A percentile compares a stretch with the other conserved stretches of the same genome.
These are phyloP conservation scores for Pelargonium nanum DNA, from an alignment of 345 rosid genomes.

Conservation along the genomic window DNA sequence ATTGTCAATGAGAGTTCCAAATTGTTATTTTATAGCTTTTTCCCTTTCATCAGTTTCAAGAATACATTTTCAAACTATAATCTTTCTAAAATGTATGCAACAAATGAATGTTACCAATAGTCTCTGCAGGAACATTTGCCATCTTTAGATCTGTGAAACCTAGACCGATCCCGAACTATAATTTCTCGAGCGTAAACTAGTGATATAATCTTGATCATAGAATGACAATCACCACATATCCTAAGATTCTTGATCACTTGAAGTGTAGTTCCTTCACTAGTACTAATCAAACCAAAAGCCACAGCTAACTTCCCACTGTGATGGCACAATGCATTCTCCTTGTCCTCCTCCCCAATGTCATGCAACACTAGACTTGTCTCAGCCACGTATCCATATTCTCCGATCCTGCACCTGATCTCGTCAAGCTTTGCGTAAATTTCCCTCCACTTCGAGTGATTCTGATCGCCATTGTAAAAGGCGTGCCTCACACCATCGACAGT, in stretches of 20 bases:
- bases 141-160: constrained; percentile 66
- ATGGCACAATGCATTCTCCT: constrained; percentile 61
- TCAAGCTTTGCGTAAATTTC: constrained; percentile 58
- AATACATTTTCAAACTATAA: no score
- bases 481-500: constrained; percentile 52
- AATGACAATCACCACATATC: constrained; percentile 81
- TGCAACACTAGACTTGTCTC: constrained; percentile 68
- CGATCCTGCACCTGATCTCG: constrained; percentile 61
- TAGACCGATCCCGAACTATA: constrained; percentile 65
- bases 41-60: no score
- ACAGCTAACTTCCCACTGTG: constrained; percentile 91
- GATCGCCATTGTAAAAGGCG: constrained; percentile 66
- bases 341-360: constrained; percentile 87
- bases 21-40: no score
- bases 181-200: constrained; percentile 60
- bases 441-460: constrained; percentile 41
- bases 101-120: constrained; percentile 44
- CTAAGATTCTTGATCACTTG: constrained; percentile 79
- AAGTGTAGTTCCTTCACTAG: constrained; percentile 36
- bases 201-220: constrained; percentile 59
- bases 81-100: background rate
- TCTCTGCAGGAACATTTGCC: constrained; percentile 79
- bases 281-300: constrained; percentile 61
- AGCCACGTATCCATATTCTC: constrained; percentile 61
- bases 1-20: no score